These are phyloP conservation scores for Perkinsus olseni DNA, from an alignment of 169 alveolate species.

Conservation along the genomic window DNA sequence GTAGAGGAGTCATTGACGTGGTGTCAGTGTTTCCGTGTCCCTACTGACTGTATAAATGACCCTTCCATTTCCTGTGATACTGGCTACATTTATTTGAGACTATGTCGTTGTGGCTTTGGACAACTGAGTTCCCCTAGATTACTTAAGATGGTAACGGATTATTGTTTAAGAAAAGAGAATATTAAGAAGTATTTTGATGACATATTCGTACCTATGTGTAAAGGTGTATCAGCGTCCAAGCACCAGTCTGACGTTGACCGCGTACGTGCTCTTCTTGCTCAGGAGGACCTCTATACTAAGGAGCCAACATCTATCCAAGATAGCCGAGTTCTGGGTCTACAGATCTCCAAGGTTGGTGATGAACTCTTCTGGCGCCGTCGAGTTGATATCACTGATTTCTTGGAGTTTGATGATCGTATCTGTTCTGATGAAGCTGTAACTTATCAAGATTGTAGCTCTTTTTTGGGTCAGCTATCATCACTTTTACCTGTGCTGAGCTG, in stretches of 20 bases:
- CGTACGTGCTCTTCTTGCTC: background rate
- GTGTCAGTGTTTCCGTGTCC: too few relatives aligned
- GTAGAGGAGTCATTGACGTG: too few relatives aligned
- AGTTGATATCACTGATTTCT: background rate
- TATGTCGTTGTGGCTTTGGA: background rate
- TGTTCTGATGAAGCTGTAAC: background rate
- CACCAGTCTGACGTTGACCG: background rate
- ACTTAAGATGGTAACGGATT: background rate
- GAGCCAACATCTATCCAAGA: background rate
- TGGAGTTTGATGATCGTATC: background rate
- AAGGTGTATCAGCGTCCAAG: background rate
- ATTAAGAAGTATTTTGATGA: background rate
- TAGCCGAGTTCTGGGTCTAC: background rate
- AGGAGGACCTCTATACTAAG: background rate
- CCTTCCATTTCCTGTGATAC: too few relatives aligned
- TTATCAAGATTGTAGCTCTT: background rate
- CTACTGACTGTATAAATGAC: too few relatives aligned
- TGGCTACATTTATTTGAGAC: background rate
- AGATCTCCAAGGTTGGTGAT: background rate
- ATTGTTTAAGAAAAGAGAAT: too few relatives aligned
- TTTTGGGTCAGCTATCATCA: background rate
- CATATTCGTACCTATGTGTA: background rate
- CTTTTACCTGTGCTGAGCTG: background rate
- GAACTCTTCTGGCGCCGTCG: background rate
- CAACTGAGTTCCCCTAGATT: background rate